These are phyloP conservation scores for Cavenderia fasciculata DNA, from an alignment of 78 protist genomes.

Conservation along the genomic window DNA sequence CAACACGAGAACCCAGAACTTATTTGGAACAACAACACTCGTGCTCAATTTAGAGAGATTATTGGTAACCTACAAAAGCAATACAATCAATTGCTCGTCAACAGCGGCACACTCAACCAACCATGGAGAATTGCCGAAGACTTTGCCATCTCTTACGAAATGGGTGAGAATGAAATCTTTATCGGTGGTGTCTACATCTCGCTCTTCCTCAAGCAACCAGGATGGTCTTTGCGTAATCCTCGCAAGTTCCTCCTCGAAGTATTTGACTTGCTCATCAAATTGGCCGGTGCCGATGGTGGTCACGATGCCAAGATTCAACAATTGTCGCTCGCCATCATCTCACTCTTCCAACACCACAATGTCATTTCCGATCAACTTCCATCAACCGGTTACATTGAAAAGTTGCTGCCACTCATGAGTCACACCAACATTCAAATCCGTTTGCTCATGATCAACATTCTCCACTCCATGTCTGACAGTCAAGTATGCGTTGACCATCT, in stretches of 20 bases:
- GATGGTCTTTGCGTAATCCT: slow-evolving; percentile 87
- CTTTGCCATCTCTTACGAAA: slow-evolving; percentile 10
- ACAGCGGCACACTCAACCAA: background rate
- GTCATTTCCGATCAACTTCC: slow-evolving; percentile 58
- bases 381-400: slow-evolving; percentile 68
- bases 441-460: slow-evolving; percentile 41
- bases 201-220: slow-evolving; percentile 80
- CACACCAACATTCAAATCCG: slow-evolving; percentile 28
- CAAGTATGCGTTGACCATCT: slow-evolving; percentile 48
- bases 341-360: slow-evolving; percentile 56
- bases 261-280: slow-evolving; percentile 17
- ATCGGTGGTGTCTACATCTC: slow-evolving; percentile 87
- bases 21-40: slow-evolving; percentile 85
- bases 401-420: slow-evolving; percentile 31
- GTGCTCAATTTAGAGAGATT: slow-evolving; percentile 60
- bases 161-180: slow-evolving; percentile 47
- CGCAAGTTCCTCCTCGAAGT: slow-evolving; percentile 69
- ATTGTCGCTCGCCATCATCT: slow-evolving; percentile 17
- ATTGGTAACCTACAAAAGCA: slow-evolving; percentile 18
- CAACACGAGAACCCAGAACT: slow-evolving; percentile 83
- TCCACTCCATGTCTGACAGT: slow-evolving; percentile 63
- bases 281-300: background rate
- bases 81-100: background rate
- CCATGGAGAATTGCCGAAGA: slow-evolving; percentile 66
- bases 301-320: slow-evolving; percentile 40